phyloP scores from a whole-genome alignment of 208 protist genomes.

The Acanthamoeba quina region DNA sequence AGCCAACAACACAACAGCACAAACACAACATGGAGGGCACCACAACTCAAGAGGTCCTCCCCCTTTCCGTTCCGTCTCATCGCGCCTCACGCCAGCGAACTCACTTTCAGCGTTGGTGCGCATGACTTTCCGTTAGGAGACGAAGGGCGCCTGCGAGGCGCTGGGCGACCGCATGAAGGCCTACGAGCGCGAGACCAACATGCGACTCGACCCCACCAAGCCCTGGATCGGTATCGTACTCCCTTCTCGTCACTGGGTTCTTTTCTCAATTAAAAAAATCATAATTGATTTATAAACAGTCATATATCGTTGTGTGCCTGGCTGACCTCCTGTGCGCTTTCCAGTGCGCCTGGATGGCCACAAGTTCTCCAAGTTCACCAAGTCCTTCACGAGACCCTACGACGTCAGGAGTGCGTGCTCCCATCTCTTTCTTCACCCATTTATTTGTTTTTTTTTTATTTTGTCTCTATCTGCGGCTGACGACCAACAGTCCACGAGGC shows the following conservation, averaged over 20 bases:
- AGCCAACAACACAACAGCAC: too few species aligned
- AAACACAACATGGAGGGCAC: too few species aligned
- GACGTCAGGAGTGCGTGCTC: constrained; percentile 75
- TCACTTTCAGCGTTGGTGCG: too few species aligned
- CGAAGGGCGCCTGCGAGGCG: constrained; percentile 10
- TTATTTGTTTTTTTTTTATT: background rate
- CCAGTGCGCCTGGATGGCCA: constrained; percentile 82
- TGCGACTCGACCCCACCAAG: constrained; percentile 27
- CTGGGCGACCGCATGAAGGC: constrained; percentile 82
- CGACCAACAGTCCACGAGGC: constrained; percentile 79
- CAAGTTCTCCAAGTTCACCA: constrained; percentile 83
- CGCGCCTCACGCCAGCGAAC: too few species aligned
- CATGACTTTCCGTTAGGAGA: background rate
- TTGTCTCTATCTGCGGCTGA: background rate
- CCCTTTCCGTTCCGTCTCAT: too few species aligned
- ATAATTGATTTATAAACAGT: too few species aligned
- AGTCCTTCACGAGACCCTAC: constrained; percentile 76
- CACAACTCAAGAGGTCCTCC: background rate
- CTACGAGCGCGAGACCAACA: constrained; percentile 75
- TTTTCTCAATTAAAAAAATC: too few species aligned
- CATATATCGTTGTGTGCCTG: background rate
- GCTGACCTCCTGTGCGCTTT: background rate
- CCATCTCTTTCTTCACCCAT: background rate
- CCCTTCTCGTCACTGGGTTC: background rate
- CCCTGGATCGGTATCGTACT: constrained; percentile 48